Conservation (phyloP, 257 asterid species). For the Nicotiana sylvestris region DNA sequence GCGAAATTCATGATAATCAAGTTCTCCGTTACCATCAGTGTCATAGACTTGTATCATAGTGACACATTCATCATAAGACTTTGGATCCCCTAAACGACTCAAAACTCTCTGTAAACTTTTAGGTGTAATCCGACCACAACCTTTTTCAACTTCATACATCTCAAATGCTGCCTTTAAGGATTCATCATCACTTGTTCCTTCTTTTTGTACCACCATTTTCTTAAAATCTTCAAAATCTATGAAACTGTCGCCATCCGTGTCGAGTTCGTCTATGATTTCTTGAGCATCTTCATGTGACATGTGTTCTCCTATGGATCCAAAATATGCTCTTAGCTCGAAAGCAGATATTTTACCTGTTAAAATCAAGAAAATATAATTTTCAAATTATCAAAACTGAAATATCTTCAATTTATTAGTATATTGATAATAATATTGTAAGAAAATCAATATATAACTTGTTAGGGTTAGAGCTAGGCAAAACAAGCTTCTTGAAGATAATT, state of each 20-base stretch:
- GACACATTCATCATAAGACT: conserved; percentile 53
- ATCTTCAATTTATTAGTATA: too few relatives aligned
- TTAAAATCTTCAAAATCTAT: conserved; percentile 41
- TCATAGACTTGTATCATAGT: conserved; percentile 48
- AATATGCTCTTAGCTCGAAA: conserved; percentile 35
- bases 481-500: too few relatives aligned
- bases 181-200: conserved; percentile 29
- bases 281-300: conserved; percentile 54
- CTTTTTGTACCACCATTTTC: conserved; percentile 28
- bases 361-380: too few relatives aligned
- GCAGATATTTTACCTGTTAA: conserved; percentile 43
- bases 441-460: too few relatives aligned
- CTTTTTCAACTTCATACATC: conserved; percentile 44
- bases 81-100: conserved; percentile 42
- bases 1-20: conserved; percentile 46
- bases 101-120: conserved; percentile 53
- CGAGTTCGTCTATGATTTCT: conserved; percentile 32
- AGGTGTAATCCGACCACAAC: conserved; percentile 58
- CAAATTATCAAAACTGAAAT: too few relatives aligned
- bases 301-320: conserved; percentile 46
- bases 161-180: conserved; percentile 47
- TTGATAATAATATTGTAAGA: too few relatives aligned
- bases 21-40: conserved; percentile 56
- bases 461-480: too few relatives aligned
- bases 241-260: conserved; percentile 37